Base-by-base conservation (phyloP, 768 basidiomycete species). In the Suillus fuscotomentosus region DNA sequence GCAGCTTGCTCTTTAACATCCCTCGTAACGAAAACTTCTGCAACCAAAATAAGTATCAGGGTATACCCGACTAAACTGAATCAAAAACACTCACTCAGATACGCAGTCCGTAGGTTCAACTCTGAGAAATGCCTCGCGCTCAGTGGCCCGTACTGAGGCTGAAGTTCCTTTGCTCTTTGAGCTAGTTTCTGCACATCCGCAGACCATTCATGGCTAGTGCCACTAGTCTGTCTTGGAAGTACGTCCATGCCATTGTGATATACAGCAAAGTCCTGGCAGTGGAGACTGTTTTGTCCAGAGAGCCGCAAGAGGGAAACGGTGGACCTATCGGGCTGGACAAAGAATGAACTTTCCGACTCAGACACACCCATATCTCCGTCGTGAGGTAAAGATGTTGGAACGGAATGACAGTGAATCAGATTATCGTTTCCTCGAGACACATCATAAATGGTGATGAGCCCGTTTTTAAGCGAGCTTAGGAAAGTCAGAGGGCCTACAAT, bases 401-500 rank as follows among this genome's bases (percentile, higher is more conserved):
- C 67, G 8, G 74, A 70, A 62, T 82, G 76, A 61, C 82, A 70
- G 48, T 82, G 82, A n/a, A 86, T 65, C 31, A 84, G 78, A 22
- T 70, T 68, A 31, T 79, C 80, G 43, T 65, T 60, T 17, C 75
- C 64, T 36, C 76, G 78, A 43, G 82, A 80, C 27, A 89, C 83
- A 70, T 90, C 87, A 66, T 92, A 93, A 4, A 89, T 70, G 2
- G 88, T 86, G 15, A 88, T 75, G 42, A 92, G 70, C 17, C 78
- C 76, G 66, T 88, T 90, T 62, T 77, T 82, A 3, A 81, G 82
- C 4, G 91, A 90, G 1, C 83, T 84, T 38, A 92, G 72, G 36
- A 90, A 71, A 0, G 88, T 87, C 7, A 84, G 48, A 1, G 81
- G 75, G 1, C 73, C 89, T 90, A 68, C 14, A 54, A 34, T 53